Base-by-base conservation (phyloP, 192 early-diverging fungal species). In the Chytriomyces confervae region DNA sequence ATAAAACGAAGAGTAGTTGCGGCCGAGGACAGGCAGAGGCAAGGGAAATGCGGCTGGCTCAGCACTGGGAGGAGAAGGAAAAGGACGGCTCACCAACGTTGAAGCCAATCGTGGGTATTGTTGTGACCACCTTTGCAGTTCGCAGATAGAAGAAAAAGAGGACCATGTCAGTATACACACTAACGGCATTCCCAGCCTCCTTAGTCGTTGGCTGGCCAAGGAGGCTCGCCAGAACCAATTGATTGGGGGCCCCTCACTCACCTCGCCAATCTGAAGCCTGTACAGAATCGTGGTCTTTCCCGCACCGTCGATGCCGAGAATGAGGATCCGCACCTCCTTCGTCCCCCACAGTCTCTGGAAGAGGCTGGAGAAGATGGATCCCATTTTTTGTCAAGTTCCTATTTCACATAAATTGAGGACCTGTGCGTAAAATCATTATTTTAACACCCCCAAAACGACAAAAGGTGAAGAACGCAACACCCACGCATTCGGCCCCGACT, bases 261-360 rank as follows among this genome's bases (percentile, higher is more conserved):
- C 95, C 84, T 98, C 97, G 67, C 96, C 97, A 64, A 98, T 92
- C 84, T 95, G 94, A 72, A 99, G 86, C 80, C 96, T 91, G 81
- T 98, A 98, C 73, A 97, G 87, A 82, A 97, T 98, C 57, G 96
- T 97, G 2, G 96, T 99, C 83, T 99, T 99, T 69, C 97, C 96
- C 29, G 96, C 96, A 8, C 94, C 95, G 85, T 97, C 96, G 36
- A 98, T 87, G 23, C 97, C 97, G 24, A 99, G 90, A 82, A 99
- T 97, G 53, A 99, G 85, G 76, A 99, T 97, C 50, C 97, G 94
- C 49, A 97, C 94, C 77, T 98, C 97, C 76, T 95, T 96, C 77
- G 93, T 91, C 69, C 97, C 97, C 92, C 94, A 96, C 44, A 96
- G 90, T 49, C 92, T 86, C 76, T 85, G 86, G 70, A 96, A 86